Evolutionary conservation across 2,329 filamentous ascomycete species (phyloP).

Genomic region (Leptographium flavum): DNA sequence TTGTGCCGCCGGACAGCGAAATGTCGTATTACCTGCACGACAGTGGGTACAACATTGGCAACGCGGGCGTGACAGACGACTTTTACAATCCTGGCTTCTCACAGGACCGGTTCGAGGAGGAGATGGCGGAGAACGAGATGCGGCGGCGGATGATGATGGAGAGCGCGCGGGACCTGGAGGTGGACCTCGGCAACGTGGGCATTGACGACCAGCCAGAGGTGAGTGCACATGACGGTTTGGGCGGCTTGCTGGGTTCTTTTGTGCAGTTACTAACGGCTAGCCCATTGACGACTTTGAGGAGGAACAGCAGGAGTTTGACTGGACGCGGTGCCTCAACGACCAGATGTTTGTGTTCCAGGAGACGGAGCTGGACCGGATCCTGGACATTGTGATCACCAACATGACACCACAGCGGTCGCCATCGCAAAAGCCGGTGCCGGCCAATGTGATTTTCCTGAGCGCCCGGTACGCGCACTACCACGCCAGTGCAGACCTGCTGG

Average conservation of each 20-base stretch:
- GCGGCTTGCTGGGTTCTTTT: too few species aligned
- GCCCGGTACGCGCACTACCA: slow-evolving; percentile 96
- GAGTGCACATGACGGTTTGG: slow-evolving; percentile 16
- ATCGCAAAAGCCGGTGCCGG: slow-evolving; percentile 93
- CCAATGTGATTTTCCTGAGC: slow-evolving; percentile 92
- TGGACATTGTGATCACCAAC: slow-evolving; percentile 92
- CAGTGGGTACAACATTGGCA: slow-evolving; percentile 83
- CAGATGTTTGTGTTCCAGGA: slow-evolving; percentile 99
- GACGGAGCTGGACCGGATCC: slow-evolving; percentile 75
- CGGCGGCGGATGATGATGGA: slow-evolving; percentile 98
- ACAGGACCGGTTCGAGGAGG: slow-evolving; percentile 90
- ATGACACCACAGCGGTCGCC: slow-evolving; percentile 95
- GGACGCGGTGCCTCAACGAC: slow-evolving; percentile 86
- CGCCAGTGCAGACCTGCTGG: slow-evolving; percentile 70
- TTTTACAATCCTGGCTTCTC: slow-evolving; percentile 89
- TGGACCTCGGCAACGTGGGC: slow-evolving; percentile 88
- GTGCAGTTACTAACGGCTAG: not conserved
- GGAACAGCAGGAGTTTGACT: slow-evolving; percentile 88
- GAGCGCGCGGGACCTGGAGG: slow-evolving; percentile 89
- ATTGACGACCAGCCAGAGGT: slow-evolving; percentile 93
- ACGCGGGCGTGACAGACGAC: slow-evolving; percentile 66
- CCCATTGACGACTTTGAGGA: slow-evolving; percentile 53
- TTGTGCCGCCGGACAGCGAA: slow-evolving; percentile 87
- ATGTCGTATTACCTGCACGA: slow-evolving; percentile 92
- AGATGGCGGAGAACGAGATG: slow-evolving; percentile 93